A percentile compares a stretch with the other conserved stretches of the same genome.
Conservation (phyloP, 129 eudicot genomes). For the Pulicaria dysenterica region DNA sequence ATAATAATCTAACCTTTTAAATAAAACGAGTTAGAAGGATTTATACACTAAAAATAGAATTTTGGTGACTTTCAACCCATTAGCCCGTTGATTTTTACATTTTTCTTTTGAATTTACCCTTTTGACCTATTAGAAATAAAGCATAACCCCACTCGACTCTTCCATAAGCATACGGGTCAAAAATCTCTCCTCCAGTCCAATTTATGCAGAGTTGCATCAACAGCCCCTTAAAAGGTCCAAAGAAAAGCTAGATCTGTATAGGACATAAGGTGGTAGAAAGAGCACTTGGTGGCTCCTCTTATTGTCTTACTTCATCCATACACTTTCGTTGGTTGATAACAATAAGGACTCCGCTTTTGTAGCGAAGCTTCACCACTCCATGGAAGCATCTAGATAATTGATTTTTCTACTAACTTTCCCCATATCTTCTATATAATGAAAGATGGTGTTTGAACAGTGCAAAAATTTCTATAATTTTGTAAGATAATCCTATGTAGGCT, state of each 20-base stretch:
- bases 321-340: no score
- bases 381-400: neutral
- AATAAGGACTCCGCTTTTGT: no score
- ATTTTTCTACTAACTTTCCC: neutral
- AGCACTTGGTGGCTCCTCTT: neutral
- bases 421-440: neutral
- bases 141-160: neutral
- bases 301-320: neutral
- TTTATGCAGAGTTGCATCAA: neutral
- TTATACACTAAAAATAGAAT: neutral
- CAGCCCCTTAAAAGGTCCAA: neutral
- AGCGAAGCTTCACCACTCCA: neutral
- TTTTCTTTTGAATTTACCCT: neutral
- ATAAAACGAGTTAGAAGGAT: neutral
- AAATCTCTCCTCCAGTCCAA: neutral
- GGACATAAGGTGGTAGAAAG: neutral
- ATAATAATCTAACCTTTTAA: neutral
- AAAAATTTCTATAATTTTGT: neutral
- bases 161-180: neutral
- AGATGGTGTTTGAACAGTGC: no score
- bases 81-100: neutral
- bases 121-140: neutral
- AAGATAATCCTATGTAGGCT: neutral
- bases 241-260: neutral
- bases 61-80: neutral